Conservation (phyloP, 176 grass and related monocot species). For the Pontederia crassipes region DNA sequence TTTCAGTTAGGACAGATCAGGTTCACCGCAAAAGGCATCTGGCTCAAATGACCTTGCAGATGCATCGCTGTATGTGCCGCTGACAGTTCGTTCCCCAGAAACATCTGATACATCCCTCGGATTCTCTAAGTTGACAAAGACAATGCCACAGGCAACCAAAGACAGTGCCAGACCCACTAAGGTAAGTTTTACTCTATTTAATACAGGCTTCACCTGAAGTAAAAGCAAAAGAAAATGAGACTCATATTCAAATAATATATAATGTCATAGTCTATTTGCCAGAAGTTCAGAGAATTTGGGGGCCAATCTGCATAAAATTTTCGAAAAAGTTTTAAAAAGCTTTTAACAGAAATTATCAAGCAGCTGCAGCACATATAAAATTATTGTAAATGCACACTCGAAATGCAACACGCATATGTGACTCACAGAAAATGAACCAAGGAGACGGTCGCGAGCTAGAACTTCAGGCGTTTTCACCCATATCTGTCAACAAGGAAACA, state of each 20-base stretch:
- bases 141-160: slow-evolving; percentile 56
- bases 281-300: background rate
- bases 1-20: slow-evolving; percentile 38
- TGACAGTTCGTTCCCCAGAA: slow-evolving; percentile 30
- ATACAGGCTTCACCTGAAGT: slow-evolving; percentile 75
- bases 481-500: slow-evolving; percentile 41
- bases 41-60: slow-evolving; percentile 82
- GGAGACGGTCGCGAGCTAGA: slow-evolving; percentile 82
- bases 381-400: too few species aligned
- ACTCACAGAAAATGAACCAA: slow-evolving; percentile 94
- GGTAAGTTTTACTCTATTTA: slow-evolving; percentile 86
- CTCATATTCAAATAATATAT: too few species aligned
- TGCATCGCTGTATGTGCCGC: slow-evolving; percentile 51
- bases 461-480: slow-evolving; percentile 98
- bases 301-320: background rate
- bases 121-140: slow-evolving; percentile 53
- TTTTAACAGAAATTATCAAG: too few species aligned
- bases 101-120: slow-evolving; percentile 31
- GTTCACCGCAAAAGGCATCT: slow-evolving; percentile 80
- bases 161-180: slow-evolving; percentile 66
- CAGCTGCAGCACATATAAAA: too few species aligned
- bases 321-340: background rate
- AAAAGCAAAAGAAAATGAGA: slow-evolving; percentile 5
- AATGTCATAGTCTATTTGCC: background rate
- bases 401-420: background rate